Conservation (phyloP, 2,329 filamentous ascomycete genomes). For the Cladophialophora immunda region DNA sequence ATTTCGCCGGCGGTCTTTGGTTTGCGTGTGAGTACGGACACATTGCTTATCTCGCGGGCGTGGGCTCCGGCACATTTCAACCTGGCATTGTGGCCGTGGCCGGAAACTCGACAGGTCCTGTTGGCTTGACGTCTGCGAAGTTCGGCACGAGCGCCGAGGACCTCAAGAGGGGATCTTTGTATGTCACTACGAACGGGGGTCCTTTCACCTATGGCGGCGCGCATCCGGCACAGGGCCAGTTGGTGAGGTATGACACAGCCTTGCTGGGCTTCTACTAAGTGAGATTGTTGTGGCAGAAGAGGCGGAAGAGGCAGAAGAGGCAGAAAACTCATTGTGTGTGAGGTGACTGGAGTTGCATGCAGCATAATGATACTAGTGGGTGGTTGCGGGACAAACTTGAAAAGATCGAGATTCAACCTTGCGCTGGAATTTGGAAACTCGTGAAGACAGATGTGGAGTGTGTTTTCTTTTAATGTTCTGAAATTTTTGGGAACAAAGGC, state of each 20-base stretch:
- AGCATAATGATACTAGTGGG: conserved; percentile 10
- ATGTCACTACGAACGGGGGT: conserved; percentile 26
- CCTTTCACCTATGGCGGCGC: conserved; percentile 24
- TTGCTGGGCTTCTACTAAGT: conserved; percentile 19
- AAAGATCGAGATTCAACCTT: conserved; percentile 9
- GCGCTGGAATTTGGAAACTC: conserved; percentile 8
- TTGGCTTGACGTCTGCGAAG: conserved; percentile 27
- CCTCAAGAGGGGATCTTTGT: conserved; percentile 26
- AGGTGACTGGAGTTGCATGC: conserved; percentile 8
- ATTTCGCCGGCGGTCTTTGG: conserved; percentile 28
- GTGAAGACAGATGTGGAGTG: background rate
- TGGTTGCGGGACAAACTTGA: conserved; percentile 11
- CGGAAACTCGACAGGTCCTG: conserved; percentile 16
- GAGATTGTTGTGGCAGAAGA: conserved; percentile 7
- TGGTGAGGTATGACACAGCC: conserved; percentile 28
- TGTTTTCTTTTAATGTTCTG: conserved; percentile 9
- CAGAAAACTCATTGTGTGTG: conserved; percentile 14
- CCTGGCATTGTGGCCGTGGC: conserved; percentile 20
- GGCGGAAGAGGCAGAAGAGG: background rate
- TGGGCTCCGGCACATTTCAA: conserved; percentile 15
- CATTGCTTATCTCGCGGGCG: conserved; percentile 18
- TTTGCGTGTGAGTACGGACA: conserved; percentile 21
- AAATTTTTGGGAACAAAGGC: conserved; percentile 2
- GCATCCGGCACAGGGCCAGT: conserved; percentile 17
- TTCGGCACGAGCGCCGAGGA: conserved; percentile 26